Conservation (phyloP, 768 basidiomycete genomes). For the Kwoniella shandongensis region DNA sequence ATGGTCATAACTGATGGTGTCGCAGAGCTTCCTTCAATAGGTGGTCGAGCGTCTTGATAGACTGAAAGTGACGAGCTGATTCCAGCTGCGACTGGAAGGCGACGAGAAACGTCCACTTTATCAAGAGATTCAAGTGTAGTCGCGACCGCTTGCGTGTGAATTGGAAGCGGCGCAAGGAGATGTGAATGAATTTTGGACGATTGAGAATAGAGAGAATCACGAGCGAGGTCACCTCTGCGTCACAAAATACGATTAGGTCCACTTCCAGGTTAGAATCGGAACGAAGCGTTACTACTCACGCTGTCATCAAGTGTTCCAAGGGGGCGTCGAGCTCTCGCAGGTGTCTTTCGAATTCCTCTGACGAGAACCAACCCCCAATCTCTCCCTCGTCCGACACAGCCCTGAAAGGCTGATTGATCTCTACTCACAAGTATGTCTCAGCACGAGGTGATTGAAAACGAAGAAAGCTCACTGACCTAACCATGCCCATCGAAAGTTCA, state of each 20-base stretch:
- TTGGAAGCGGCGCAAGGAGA: slow-evolving; percentile 13
- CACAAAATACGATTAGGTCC: neutral
- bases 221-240: slow-evolving; percentile 30
- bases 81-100: slow-evolving; percentile 2
- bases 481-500: slow-evolving; percentile 35
- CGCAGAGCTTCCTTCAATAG: neutral
- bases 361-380: neutral
- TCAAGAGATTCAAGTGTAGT: slow-evolving; percentile 2
- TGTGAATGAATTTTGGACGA: slow-evolving; percentile 9
- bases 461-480: slow-evolving; percentile 25
- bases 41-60: slow-evolving; percentile 2
- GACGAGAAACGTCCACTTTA: neutral
- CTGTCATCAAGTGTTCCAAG: slow-evolving; percentile 35
- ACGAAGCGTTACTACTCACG: slow-evolving; percentile 20
- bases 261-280: neutral
- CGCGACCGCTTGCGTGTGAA: slow-evolving; percentile 5
- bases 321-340: slow-evolving; percentile 40
- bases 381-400: neutral
- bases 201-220: slow-evolving; percentile 15
- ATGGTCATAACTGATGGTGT: neutral
- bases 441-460: neutral
- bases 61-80: neutral
- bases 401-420: slow-evolving; percentile 13
- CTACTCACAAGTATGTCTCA: neutral
- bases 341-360: slow-evolving; percentile 17